Conservation (phyloP, 352 stramenopile genomes). For the Phytophthora rubi region DNA sequence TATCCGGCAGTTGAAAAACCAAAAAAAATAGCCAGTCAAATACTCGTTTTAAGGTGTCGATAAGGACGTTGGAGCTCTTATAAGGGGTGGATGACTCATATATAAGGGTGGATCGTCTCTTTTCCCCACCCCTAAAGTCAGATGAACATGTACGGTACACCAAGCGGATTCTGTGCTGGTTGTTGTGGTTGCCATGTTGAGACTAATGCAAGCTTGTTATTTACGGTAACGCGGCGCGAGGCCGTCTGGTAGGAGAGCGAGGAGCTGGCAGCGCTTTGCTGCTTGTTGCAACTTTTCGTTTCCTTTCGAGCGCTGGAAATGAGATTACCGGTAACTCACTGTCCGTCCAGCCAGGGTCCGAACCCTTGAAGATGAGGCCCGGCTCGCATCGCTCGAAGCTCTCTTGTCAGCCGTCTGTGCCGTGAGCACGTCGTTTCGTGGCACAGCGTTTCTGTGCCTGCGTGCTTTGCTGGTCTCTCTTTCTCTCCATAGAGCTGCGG, state of each 20-base stretch:
- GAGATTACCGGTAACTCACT: conserved; percentile 31
- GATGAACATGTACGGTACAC: conserved; percentile 18
- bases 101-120: conserved; percentile 4
- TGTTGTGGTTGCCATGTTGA: conserved; percentile 33
- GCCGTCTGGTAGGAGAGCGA: conserved; percentile 20
- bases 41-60: conserved; percentile 16
- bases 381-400: conserved; percentile 8
- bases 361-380: conserved; percentile 21
- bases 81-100: background rate
- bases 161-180: conserved; percentile 27
- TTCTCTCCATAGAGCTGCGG: conserved; percentile 29
- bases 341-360: conserved; percentile 17
- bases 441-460: conserved; percentile 20
- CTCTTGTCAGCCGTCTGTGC: conserved; percentile 30
- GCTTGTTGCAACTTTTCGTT: background rate
- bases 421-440: conserved; percentile 31
- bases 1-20: conserved; percentile 12
- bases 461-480: conserved; percentile 21
- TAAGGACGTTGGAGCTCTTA: conserved; percentile 6
- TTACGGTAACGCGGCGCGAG: conserved; percentile 9
- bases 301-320: background rate
- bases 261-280: conserved; percentile 13
- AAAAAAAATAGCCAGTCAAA: conserved; percentile 30
- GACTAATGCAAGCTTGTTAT: conserved; percentile 7
- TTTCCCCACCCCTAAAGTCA: conserved; percentile 37